Evolutionary conservation across 2,329 filamentous ascomycete genomes (phyloP), one percentile per base, ranked within the genome.

Genomic region (Pseudopyricularia cyperi): DNA sequence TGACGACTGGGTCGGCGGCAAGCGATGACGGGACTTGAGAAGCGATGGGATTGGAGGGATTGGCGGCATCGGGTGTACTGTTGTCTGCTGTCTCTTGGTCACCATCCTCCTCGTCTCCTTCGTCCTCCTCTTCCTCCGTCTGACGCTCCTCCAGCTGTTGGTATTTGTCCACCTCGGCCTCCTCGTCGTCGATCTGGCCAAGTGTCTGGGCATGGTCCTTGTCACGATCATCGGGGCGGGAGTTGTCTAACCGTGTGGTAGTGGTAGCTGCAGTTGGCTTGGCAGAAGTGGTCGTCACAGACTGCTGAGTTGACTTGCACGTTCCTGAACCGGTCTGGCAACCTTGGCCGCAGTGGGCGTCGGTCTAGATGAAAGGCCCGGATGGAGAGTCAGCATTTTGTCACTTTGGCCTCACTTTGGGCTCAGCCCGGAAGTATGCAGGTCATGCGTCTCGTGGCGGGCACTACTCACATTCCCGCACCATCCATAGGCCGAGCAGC

Each of bases 331-430:
- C 54, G 6, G 52, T 49, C 17, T 56, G 55, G 49, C 56, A 57
- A 33, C 55, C 55, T n/a, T 51, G 50, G 14, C 53, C 56, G 30
- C 56, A 57, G 52, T 56, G 56, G 8, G 52, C 56, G 35, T 48
- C 26, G 7, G 34, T 32, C 49, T 44, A 33, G 17, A 7, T 7
- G 4, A 15, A 8, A 12, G 12, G 22, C 30, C n/a, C 12, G 3
- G 7, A 24, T 7, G 24, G 17, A 24, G 22, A 4, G 22, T 14
- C 24, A 19, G 7, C 9, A 17, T 28, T 12, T 5, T 14, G 32
- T 24, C 47, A 49, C 17, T 19, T 34, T 12, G 28, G 14, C 30
- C 12, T 30, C 26, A 33, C 19, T 11, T 49, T 37, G 22, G 26
- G 22, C 28, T 34, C n/a, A 42, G 1, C 28, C 4, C 5, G 28